A percentile compares a stretch with the other conserved stretches of the same genome.
phyloP scores from a whole-genome alignment of 345 rosid genomes.

The Rhizophora mangle region DNA sequence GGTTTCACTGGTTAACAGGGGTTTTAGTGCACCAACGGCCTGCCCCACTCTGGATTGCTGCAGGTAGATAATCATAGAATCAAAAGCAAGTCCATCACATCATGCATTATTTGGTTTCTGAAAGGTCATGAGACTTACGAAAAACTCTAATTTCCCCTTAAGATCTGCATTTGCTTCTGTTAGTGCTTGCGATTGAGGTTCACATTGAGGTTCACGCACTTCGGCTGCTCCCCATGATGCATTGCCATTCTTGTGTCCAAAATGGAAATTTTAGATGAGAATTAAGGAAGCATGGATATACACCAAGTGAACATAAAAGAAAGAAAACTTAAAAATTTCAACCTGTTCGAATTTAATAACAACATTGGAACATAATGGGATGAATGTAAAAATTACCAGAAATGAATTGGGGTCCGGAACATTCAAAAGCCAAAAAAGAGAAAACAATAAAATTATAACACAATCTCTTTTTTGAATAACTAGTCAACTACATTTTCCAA shows the following conservation, averaged over 20 bases:
- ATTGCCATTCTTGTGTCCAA: slow-evolving; percentile 21
- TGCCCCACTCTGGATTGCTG: slow-evolving; percentile 63
- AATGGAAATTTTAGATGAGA: slow-evolving; percentile 6
- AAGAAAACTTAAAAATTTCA: background rate
- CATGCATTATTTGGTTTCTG: background rate
- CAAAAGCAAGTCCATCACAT: background rate
- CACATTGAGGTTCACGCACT: slow-evolving; percentile 20
- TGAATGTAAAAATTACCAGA: too few relatives aligned
- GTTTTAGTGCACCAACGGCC: slow-evolving; percentile 44
- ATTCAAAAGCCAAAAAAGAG: too few relatives aligned
- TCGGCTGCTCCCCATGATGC: slow-evolving; percentile 7
- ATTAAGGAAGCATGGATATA: background rate
- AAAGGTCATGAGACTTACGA: slow-evolving; percentile 42
- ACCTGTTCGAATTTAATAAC: background rate
- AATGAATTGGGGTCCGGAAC: too few relatives aligned
- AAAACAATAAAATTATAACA: too few relatives aligned
- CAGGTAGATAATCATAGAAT: slow-evolving; percentile 14
- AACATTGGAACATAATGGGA: background rate
- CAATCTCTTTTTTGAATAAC: too few relatives aligned
- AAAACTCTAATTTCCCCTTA: slow-evolving; percentile 49
- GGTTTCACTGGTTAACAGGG: slow-evolving; percentile 34
- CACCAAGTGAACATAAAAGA: background rate
- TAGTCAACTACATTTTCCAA: too few relatives aligned
- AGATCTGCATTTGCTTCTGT: slow-evolving; percentile 44
- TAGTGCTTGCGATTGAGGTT: slow-evolving; percentile 11